Evolutionary conservation across 495 filamentous ascomycete species (phyloP).

Genomic region (Evansstolkia leycettana): DNA sequence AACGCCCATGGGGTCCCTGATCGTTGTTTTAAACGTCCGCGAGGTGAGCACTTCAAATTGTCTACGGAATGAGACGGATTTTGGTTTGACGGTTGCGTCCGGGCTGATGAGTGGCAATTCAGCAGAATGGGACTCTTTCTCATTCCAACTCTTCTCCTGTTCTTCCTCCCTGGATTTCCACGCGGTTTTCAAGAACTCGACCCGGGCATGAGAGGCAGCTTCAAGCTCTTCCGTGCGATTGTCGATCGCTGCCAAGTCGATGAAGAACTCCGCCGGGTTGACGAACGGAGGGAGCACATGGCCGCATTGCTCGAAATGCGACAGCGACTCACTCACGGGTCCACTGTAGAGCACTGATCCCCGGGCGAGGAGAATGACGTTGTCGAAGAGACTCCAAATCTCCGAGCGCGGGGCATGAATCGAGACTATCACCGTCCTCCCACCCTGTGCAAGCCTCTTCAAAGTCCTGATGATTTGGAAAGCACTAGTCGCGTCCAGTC

Average conservation of each 20-base stretch:
- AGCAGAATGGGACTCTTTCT: constrained; percentile 1
- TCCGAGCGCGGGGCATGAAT: constrained; percentile 66
- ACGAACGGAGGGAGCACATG: constrained; percentile 51
- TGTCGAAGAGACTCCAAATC: constrained; percentile 64
- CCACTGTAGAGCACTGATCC: constrained; percentile 58
- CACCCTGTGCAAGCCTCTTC: constrained; percentile 50
- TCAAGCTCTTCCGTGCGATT: constrained; percentile 51
- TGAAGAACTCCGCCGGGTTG: constrained; percentile 62
- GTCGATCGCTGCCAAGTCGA: constrained; percentile 60
- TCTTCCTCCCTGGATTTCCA: constrained; percentile 30
- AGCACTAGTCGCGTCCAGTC: constrained; percentile 63
- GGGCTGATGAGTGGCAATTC: not conserved
- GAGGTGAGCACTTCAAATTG: constrained; percentile 53
- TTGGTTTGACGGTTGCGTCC: not conserved
- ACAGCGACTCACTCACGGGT: constrained; percentile 32
- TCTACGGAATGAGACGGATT: constrained; percentile 33
- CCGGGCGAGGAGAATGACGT: constrained; percentile 47
- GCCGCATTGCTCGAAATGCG: constrained; percentile 45
- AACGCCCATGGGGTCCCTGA: constrained; percentile 61
- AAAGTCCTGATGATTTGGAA: constrained; percentile 58
- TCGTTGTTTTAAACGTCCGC: constrained; percentile 52
- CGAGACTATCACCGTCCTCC: constrained; percentile 57
- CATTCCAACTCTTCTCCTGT: constrained; percentile 3
- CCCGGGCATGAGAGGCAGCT: constrained; percentile 38
- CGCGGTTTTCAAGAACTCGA: constrained; percentile 38